Percentiles rank a stretch among this genome's conserved stretches.
phyloP scores from a whole-genome alignment of 371 early-diverging fungal species.

The Actinomortierella wolfii region DNA sequence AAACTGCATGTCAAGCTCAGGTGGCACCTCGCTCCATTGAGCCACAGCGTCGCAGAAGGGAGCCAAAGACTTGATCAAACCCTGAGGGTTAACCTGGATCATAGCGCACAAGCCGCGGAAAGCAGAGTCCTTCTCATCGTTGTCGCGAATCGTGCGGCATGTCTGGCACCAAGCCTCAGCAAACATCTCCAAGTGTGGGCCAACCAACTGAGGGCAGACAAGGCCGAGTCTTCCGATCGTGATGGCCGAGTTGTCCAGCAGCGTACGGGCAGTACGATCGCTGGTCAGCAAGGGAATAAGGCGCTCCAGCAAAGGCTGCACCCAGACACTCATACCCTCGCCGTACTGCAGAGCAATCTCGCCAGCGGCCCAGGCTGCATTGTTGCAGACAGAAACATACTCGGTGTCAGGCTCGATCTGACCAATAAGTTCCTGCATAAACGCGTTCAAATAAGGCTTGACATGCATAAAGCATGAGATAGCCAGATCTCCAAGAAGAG shows the following conservation, averaged over 20 bases:
- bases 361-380: slow-evolving; percentile 95
- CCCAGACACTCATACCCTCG: slow-evolving; percentile 55
- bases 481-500: slow-evolving; percentile 93
- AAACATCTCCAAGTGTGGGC: slow-evolving; percentile 78
- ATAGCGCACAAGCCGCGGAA: slow-evolving; percentile 91
- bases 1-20: slow-evolving; percentile 68
- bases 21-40: slow-evolving; percentile 66
- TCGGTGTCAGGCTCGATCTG: slow-evolving; percentile 69
- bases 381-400: slow-evolving; percentile 81
- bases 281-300: slow-evolving; percentile 79
- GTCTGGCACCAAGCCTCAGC: slow-evolving; percentile 69
- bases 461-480: slow-evolving; percentile 79
- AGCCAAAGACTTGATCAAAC: slow-evolving; percentile 67
- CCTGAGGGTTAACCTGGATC: slow-evolving; percentile 87
- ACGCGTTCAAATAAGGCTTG: slow-evolving; percentile 68
- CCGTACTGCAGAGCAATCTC: slow-evolving; percentile 87
- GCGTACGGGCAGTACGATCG: slow-evolving; percentile 66
- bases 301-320: slow-evolving; percentile 77
- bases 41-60: slow-evolving; percentile 77
- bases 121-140: slow-evolving; percentile 92
- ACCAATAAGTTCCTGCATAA: slow-evolving; percentile 77
- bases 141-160: slow-evolving; percentile 69
- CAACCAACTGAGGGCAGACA: slow-evolving; percentile 80
- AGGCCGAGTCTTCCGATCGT: slow-evolving; percentile 91
- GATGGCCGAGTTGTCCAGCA: slow-evolving; percentile 94